A percentile compares a stretch with the other conserved stretches of the same genome.
Evolutionary conservation across 2,329 filamentous ascomycete species (phyloP).

Genomic region (Polytolypa hystricis): DNA sequence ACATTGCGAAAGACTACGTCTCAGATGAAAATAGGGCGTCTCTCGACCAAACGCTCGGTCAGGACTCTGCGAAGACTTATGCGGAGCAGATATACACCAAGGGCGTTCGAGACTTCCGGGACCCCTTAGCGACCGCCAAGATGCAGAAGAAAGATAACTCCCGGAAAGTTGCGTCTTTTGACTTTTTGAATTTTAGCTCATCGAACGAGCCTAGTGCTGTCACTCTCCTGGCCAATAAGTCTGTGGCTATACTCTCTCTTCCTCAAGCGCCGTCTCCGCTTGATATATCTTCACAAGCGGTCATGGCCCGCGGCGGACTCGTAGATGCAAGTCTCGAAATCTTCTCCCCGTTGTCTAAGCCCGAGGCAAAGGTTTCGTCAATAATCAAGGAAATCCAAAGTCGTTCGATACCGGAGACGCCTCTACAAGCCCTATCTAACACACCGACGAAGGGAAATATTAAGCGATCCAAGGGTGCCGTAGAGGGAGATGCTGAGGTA

Average conservation of each 20-base stretch:
- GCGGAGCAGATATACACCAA: conserved; percentile 37
- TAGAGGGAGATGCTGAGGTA: conserved; percentile 10
- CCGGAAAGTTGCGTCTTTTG: conserved; percentile 46
- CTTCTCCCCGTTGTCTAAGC: conserved; percentile 22
- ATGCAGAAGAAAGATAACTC: conserved; percentile 34
- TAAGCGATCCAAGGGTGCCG: background rate
- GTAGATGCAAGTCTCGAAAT: conserved; percentile 21
- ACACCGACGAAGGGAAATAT: background rate
- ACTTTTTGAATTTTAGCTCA: conserved; percentile 43
- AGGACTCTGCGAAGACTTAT: conserved; percentile 29
- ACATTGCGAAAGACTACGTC: conserved; percentile 42
- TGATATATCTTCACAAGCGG: conserved; percentile 26
- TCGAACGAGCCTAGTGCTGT: conserved; percentile 42
- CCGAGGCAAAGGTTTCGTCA: too few relatives aligned
- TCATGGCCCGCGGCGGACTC: conserved; percentile 22
- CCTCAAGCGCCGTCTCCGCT: conserved; percentile 31
- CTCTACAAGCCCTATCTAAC: background rate
- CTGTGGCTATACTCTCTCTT: conserved; percentile 39
- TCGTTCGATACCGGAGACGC: background rate
- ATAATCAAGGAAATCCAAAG: background rate
- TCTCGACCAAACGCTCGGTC: conserved; percentile 30
- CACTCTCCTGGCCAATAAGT: conserved; percentile 41
- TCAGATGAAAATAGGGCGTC: conserved; percentile 28
- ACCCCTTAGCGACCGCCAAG: conserved; percentile 37
- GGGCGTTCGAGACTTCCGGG: conserved; percentile 33